A percentile compares a stretch with the other conserved stretches of the same genome.
phyloP scores from a whole-genome alignment of 345 rosid genomes.

The Lepidium africanum region DNA sequence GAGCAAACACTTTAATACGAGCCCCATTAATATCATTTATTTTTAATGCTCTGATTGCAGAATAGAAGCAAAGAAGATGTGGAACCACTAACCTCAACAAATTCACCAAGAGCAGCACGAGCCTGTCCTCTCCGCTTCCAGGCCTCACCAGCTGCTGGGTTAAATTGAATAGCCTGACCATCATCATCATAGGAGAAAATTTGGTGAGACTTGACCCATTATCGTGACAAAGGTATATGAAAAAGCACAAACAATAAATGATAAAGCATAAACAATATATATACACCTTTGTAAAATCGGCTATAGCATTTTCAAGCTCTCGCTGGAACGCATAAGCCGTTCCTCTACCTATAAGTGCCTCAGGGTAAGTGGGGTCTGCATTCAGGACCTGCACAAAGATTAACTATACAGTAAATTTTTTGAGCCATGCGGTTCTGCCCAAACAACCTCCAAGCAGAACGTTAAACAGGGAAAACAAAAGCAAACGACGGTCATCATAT shows the following conservation, averaged over 20 bases:
- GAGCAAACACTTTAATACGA: background rate
- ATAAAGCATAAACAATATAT: background rate
- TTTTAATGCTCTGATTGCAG: background rate
- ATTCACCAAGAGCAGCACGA: slow-evolving; percentile 91
- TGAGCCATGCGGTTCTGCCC: background rate
- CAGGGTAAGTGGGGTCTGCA: slow-evolving; percentile 84
- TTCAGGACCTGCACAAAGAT: slow-evolving; percentile 52
- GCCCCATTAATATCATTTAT: background rate
- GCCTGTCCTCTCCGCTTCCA: slow-evolving; percentile 99
- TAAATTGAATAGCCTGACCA: slow-evolving; percentile 74
- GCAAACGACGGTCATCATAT: background rate
- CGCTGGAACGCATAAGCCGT: slow-evolving; percentile 93
- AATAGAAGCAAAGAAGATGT: background rate
- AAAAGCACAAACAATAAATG: no score
- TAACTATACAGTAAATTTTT: background rate
- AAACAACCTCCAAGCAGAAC: background rate
- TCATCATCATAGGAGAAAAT: background rate
- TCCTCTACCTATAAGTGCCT: slow-evolving; percentile 95
- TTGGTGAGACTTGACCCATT: slow-evolving; percentile 10
- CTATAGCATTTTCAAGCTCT: slow-evolving; percentile 79
- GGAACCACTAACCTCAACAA: slow-evolving; percentile 48
- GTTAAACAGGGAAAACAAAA: background rate
- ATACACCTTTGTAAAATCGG: slow-evolving; percentile 83
- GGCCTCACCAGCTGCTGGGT: slow-evolving; percentile 94
- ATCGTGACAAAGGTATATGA: no score